A percentile compares a stretch with the other conserved stretches of the same genome.
phyloP scores from a whole-genome alignment of 305 asterid genomes.

The Plantago rigida region DNA sequence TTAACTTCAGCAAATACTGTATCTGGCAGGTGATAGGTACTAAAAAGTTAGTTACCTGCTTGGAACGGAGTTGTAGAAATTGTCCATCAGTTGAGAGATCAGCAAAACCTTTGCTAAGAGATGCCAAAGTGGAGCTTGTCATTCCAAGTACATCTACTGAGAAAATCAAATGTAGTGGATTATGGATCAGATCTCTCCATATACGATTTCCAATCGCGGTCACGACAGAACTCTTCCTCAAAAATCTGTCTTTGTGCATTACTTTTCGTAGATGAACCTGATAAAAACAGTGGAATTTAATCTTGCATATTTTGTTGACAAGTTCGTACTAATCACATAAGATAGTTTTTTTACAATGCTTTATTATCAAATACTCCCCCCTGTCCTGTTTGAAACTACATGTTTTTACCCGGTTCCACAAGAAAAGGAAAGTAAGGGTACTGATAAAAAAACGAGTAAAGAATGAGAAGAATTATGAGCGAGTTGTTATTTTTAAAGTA shows the following conservation, averaged over 20 bases:
- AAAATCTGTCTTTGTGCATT: slow-evolving; percentile 70
- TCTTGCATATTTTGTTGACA: slow-evolving; percentile 16
- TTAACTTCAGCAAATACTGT: slow-evolving; percentile 23
- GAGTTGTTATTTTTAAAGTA: too few species aligned
- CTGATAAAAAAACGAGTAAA: too few species aligned
- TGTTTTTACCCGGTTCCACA: too few species aligned
- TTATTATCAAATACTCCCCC: too few species aligned
- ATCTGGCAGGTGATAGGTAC: slow-evolving; percentile 11
- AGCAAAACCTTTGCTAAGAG: slow-evolving; percentile 96
- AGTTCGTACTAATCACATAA: slow-evolving; percentile 4
- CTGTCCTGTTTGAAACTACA: too few species aligned
- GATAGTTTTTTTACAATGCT: neutral
- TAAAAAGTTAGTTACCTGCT: slow-evolving; percentile 46
- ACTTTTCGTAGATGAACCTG: slow-evolving; percentile 92
- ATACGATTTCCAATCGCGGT: slow-evolving; percentile 73
- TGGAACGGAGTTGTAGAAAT: slow-evolving; percentile 87
- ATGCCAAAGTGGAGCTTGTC: slow-evolving; percentile 96
- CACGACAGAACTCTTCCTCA: slow-evolving; percentile 71
- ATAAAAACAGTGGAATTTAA: slow-evolving; percentile 24
- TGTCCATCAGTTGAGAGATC: slow-evolving; percentile 98
- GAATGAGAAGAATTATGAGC: too few species aligned
- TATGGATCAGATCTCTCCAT: slow-evolving; percentile 94
- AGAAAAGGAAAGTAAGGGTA: too few species aligned
- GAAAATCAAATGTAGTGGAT: slow-evolving; percentile 81
- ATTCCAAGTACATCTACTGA: slow-evolving; percentile 92